Base-by-base conservation (phyloP, 805 yeast genomes). In the Suhomyces vadensis region DNA sequence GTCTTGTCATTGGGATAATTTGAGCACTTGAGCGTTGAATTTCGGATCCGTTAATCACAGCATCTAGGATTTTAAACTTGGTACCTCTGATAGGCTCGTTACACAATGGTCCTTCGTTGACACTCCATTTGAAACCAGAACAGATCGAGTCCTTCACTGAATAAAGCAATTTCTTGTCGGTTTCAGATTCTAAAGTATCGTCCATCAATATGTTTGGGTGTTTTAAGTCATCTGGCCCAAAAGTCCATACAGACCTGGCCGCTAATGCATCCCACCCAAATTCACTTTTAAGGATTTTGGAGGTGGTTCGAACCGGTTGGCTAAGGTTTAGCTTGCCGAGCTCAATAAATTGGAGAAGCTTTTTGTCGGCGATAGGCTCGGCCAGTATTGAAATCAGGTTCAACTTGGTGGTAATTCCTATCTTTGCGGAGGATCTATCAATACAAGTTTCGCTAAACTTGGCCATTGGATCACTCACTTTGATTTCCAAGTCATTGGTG, bases 51-150 rank as follows among this genome's bases (percentile, higher is more conserved):
- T 84, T 74, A 3, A 86, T 55, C 0, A 68, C 65, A 0, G 80
- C 78, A 44, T 83, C 87, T 37, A 88, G 71, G 31, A 94, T 73
- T 43, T 81, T 79, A 63, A 94, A 89, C 50, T 78, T 81, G 5
- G 83, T 79, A 42, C 82, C 77, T 42, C 87, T 67, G 5, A 94
- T 72, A 0, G 87, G 83, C 58, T 89, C 97, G 48, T 86, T 96
- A 49, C 95, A 82, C n/a, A 94, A 68, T 0, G 99, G 99, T 0
- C 99, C 99, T 55, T 87, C 96, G 44, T 80, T 73, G 0, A 79
- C 73, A 2, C 85, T 84, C 94, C 96, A 87, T 54, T 78, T 75
- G 65, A 92, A 94, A 0, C 98, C 99, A 52, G 83, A 84, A 2
- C 70, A 65, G 1, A 91, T 75, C 2, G 80, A 69, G 5, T 78